Base-by-base conservation (phyloP, 805 yeast species). In the Wickerhamiella australiensis region DNA sequence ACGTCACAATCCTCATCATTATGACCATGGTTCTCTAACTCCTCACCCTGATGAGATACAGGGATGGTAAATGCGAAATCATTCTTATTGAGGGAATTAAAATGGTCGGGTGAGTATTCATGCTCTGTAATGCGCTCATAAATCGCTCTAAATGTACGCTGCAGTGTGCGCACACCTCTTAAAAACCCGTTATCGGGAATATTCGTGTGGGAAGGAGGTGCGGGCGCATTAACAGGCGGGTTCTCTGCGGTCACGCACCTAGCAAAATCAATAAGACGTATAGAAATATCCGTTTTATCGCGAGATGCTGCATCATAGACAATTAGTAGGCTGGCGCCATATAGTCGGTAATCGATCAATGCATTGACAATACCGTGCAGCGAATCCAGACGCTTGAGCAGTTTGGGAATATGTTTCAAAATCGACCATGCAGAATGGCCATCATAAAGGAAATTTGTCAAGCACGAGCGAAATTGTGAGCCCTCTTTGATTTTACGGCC, bases 251-350 rank as follows among this genome's bases (percentile, higher is more conserved):
- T 82, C 13, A 86, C 81, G 59, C 94, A 83, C 61, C 88, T 95
- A 1, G 97, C 97, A 72, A 92, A 92, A 67, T 92, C 99, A 57
- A 92, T 92, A 50, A 94, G 74, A 54, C 87, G 77, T 27, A 60
- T 49, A 7, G 59, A 52, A 42, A 58, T 53, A 45, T 57, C 57
- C 21, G 61, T 57, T 36, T 56, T 56, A n/a, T 52, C 56, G 20
- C 41, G 48, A 18, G 56, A 60, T 2, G 50, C 59, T 11, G 87
- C 94, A 61, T 92, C 97, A 64, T 90, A 90, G 80, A 92, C 85
- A 56, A 92, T 70, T 56, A 92, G 69, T 51, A 92, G 69, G 5
- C 94, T 82, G 0, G 95, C 82, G 1, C 98, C 99, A 64, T 92
- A 92, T 60, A 92, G 73, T 53, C 99, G 71, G 64, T 87, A 92